A percentile compares a stretch with the other conserved stretches of the same genome.
Conservation (phyloP, 306 rosid species). For the Abrus precatorius region DNA sequence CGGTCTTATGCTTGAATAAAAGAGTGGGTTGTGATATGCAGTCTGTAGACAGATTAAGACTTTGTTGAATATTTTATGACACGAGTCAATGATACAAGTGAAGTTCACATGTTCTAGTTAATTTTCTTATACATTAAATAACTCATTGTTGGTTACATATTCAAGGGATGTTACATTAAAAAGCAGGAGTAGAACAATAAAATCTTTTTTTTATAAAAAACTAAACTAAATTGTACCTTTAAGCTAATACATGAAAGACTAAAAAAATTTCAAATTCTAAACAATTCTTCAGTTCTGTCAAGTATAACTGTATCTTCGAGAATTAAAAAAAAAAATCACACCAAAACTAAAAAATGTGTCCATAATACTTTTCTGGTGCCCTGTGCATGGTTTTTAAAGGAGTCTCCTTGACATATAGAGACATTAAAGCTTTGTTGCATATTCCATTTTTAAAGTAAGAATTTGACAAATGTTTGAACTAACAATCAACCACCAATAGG, state of each 20-base stretch:
- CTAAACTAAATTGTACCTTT: not conserved
- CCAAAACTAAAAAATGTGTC: not conserved
- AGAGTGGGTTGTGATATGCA: not conserved
- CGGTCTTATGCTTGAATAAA: not conserved
- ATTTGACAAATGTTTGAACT: not conserved
- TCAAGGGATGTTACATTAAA: slow-evolving; percentile 5
- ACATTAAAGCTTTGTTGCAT: not conserved
- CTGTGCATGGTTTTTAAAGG: not conserved
- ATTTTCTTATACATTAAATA: not conserved
- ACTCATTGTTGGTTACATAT: not conserved
- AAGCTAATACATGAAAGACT: not conserved
- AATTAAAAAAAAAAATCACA: not conserved
- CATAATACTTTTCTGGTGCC: not conserved
- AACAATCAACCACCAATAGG: not conserved
- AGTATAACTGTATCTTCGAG: not conserved
- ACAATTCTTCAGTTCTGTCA: not conserved
- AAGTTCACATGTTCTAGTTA: not conserved
- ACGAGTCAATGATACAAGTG: slow-evolving; percentile 1
- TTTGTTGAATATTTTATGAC: not conserved
- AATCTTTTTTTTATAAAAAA: not conserved
- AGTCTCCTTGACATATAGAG: slow-evolving; percentile 2
- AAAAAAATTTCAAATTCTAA: not conserved
- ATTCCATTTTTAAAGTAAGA: slow-evolving; percentile 12
- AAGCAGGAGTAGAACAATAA: not conserved
- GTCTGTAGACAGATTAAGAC: not conserved